These are phyloP conservation scores for Cutaneotrichosporon cutaneum DNA, from an alignment of 1,284 basidiomycete genomes.

Conservation along the genomic window DNA sequence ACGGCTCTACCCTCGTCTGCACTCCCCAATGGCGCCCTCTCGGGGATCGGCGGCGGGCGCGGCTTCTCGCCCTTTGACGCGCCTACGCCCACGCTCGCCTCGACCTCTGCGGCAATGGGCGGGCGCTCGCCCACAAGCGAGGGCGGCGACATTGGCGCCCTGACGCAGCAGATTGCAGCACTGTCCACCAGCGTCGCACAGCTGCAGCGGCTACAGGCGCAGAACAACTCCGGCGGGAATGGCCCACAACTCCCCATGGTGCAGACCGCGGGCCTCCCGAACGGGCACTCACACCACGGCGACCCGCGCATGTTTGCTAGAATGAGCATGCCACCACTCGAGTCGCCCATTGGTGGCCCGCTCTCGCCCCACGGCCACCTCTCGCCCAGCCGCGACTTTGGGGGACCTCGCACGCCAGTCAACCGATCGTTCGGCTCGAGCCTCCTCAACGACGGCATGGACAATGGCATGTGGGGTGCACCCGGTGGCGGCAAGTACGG, in stretches of 20 bases:
- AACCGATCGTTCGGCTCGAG: slow-evolving; percentile 23
- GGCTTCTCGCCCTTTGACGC: slow-evolving; percentile 26
- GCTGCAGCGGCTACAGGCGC: slow-evolving; percentile 53
- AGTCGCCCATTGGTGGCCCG: slow-evolving; percentile 5
- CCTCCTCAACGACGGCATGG: slow-evolving; percentile 19
- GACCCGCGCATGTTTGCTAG: slow-evolving; percentile 8
- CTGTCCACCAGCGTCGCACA: slow-evolving; percentile 84
- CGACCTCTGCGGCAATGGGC: not conserved
- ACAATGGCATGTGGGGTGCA: slow-evolving; percentile 24
- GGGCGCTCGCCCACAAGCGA: not conserved
- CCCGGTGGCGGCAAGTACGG: slow-evolving; percentile 13
- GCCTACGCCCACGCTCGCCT: slow-evolving; percentile 13
- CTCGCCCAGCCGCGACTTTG: slow-evolving; percentile 13
- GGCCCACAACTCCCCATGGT: slow-evolving; percentile 5
- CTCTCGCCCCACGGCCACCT: slow-evolving; percentile 11
- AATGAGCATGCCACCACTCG: slow-evolving; percentile 18
- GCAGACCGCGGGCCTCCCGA: slow-evolving; percentile 7
- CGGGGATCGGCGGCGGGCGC: slow-evolving; percentile 6
- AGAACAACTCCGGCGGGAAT: slow-evolving; percentile 9
- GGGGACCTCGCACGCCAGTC: slow-evolving; percentile 17
- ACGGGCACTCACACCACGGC: slow-evolving; percentile 14
- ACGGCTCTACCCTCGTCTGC: slow-evolving; percentile 6
- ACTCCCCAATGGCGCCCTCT: not conserved
- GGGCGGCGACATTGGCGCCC: slow-evolving; percentile 57
- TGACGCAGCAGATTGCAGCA: slow-evolving; percentile 75